phyloP scores from a whole-genome alignment of 352 stramenopile genomes.

The Phytophthora sansomeana region DNA sequence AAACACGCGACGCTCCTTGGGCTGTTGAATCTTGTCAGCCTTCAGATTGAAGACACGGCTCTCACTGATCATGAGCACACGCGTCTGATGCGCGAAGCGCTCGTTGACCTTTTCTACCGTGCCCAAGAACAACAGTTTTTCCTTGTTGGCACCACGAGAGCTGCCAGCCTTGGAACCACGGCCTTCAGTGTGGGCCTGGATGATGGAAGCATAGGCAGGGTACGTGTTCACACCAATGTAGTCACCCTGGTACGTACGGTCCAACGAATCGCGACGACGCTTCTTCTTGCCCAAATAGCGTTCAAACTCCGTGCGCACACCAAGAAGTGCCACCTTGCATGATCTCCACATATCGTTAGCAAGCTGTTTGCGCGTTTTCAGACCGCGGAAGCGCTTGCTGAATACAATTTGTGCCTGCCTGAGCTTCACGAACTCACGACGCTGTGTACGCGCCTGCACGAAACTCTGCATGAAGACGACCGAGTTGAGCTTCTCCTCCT shows the following conservation, averaged over 20 bases:
- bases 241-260: conserved; percentile 77
- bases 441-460: conserved; percentile 58
- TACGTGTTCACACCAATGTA: conserved; percentile 85
- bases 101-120: conserved; percentile 87
- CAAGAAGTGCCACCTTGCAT: conserved; percentile 78
- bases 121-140: conserved; percentile 77
- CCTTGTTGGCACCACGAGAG: conserved; percentile 29
- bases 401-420: conserved; percentile 77
- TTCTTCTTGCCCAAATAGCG: conserved; percentile 88
- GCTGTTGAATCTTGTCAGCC: conserved; percentile 84
- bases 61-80: conserved; percentile 80
- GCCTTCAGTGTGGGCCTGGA: conserved; percentile 58
- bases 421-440: conserved; percentile 63
- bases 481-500: conserved; percentile 71
- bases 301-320: conserved; percentile 87
- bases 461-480: conserved; percentile 84
- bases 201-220: conserved; percentile 64
- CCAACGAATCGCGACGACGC: conserved; percentile 80
- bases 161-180: conserved; percentile 34
- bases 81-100: conserved; percentile 80
- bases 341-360: conserved; percentile 68
- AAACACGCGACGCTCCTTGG: conserved; percentile 81
- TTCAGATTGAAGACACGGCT: conserved; percentile 87
- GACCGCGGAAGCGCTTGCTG: conserved; percentile 77
- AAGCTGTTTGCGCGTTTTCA: conserved; percentile 81